A percentile compares a stretch with the other conserved stretches of the same genome.
Conservation (phyloP, 768 basidiomycete genomes). For the Scleroderma citrinum region DNA sequence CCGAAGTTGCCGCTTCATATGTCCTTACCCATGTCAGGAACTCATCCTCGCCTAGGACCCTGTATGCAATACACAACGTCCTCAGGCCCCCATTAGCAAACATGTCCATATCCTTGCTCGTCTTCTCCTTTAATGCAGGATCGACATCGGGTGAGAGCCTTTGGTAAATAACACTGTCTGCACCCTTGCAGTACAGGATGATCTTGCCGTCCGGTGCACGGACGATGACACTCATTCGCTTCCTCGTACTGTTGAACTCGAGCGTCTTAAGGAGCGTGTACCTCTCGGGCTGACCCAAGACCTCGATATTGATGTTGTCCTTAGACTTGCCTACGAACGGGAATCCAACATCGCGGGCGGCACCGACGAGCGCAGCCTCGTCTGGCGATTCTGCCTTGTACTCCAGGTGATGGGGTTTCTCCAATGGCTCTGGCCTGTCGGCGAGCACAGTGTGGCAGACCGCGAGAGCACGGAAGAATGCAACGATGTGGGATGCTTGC, state of each 20-base stretch:
- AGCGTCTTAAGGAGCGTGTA: conserved; percentile 75
- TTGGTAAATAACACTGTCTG: conserved; percentile 91
- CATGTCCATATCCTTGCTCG: conserved; percentile 81
- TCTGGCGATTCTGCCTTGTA: conserved; percentile 98
- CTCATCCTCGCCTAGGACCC: conserved; percentile 76
- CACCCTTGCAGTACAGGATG: conserved; percentile 92
- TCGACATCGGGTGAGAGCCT: conserved; percentile 78
- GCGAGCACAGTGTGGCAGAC: conserved; percentile 90
- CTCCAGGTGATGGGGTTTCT: conserved; percentile 57
- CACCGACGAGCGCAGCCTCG: conserved; percentile 89
- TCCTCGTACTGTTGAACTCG: conserved; percentile 92
- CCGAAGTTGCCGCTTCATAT: conserved; percentile 78
- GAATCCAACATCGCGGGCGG: conserved; percentile 90
- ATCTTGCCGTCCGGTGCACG: conserved; percentile 79
- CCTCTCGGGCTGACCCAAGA: conserved; percentile 82
- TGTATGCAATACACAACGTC: conserved; percentile 85
- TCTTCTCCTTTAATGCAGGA: conserved; percentile 63
- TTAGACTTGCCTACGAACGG: conserved; percentile 77
- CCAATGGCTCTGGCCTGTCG: conserved; percentile 60
- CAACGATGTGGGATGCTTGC: conserved; percentile 62
- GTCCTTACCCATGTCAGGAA: conserved; percentile 72
- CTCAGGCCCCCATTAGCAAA: conserved; percentile 92
- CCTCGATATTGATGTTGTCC: conserved; percentile 80
- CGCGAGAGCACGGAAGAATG: conserved; percentile 94
- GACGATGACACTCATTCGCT: conserved; percentile 92